Conservation (phyloP, 2,329 filamentous ascomycete genomes). For the Leptodontidium sp. region DNA sequence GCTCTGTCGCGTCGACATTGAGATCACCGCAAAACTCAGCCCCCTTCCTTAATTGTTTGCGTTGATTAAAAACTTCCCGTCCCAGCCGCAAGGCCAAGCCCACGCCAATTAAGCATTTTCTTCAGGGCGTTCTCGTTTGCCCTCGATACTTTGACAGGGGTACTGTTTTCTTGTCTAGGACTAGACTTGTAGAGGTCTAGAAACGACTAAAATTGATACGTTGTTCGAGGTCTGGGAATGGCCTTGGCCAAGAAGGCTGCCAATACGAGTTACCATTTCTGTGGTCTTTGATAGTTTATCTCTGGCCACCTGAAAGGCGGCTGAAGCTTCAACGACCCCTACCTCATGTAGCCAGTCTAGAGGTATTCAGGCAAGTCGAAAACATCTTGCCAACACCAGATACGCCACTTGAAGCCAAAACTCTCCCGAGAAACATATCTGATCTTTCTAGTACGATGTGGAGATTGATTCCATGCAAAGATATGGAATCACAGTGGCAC, state of each 20-base stretch:
- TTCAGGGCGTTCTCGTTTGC: background rate
- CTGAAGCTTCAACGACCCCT: background rate
- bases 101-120: background rate
- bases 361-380: background rate
- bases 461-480: background rate
- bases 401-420: background rate
- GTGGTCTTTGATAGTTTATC: too few relatives aligned
- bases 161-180: background rate
- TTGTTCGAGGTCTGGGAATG: background rate
- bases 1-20: background rate
- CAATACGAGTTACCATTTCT: background rate
- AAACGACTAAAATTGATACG: background rate
- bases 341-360: background rate
- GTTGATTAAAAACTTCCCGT: background rate
- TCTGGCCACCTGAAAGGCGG: too few relatives aligned
- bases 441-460: background rate
- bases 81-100: background rate
- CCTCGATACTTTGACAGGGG: background rate
- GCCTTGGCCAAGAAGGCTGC: too few relatives aligned
- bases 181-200: background rate
- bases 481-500: too few relatives aligned
- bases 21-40: background rate
- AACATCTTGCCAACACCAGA: background rate
- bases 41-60: background rate
- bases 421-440: background rate